phyloP scores from a whole-genome alignment of 257 asterid species.

The Cinchona pubescens region DNA sequence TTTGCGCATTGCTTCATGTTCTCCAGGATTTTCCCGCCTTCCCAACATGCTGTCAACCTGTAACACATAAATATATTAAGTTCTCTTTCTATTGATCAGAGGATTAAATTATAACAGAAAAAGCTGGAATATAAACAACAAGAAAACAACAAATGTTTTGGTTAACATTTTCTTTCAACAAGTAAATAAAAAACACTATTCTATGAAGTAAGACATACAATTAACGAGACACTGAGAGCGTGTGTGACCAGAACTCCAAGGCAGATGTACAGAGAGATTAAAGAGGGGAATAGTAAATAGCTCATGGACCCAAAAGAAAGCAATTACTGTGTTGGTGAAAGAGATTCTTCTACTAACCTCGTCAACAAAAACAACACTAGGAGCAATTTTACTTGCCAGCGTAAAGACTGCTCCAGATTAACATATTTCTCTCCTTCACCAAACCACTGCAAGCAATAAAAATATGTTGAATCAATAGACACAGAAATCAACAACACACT shows the following conservation, averaged over 20 bases:
- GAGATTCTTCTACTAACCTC: conserved; percentile 53
- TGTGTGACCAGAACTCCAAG: background rate
- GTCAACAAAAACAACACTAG: conserved; percentile 78
- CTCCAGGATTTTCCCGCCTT: conserved; percentile 93
- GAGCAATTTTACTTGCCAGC: conserved; percentile 86
- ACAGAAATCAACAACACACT: conserved; percentile 8
- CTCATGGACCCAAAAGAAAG: background rate
- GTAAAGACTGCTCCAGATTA: conserved; percentile 84
- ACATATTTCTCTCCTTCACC: conserved; percentile 94
- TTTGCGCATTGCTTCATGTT: conserved; percentile 97
- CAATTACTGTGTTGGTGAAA: background rate
- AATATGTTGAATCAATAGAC: background rate
- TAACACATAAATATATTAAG: background rate
- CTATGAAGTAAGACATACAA: background rate
- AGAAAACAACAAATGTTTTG: background rate
- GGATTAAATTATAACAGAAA: conserved; percentile 1
- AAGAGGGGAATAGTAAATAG: background rate
- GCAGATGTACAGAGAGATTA: background rate
- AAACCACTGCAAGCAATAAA: conserved; percentile 58
- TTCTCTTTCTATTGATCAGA: background rate
- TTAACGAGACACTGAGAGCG: background rate
- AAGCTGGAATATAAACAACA: background rate
- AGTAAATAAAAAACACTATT: background rate
- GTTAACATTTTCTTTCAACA: background rate
- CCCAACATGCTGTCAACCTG: conserved; percentile 98